Evolutionary conservation across 768 basidiomycete species (phyloP), one percentile per base, ranked within the genome.

Genomic region (Kwoniella sp.): DNA sequence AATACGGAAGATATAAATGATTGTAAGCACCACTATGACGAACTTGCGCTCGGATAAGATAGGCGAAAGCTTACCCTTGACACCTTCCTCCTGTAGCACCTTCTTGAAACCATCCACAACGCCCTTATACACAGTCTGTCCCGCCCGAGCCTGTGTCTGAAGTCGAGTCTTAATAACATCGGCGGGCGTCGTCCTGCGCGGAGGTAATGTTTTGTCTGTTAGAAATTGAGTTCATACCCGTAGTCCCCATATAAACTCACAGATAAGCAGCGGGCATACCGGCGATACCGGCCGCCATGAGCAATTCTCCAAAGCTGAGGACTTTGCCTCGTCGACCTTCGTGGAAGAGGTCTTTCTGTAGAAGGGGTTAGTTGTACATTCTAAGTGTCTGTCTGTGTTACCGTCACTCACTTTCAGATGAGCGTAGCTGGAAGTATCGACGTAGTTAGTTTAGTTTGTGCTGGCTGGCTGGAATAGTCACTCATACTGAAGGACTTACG

Each of bases 121-220:
- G 49, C 96, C 95, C 78, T 90, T 90, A 83, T 99, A 99, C 63
- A 88, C 83, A 5, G 92, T 90, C 77, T 98, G 87, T 12, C 96
- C 96, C 73, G 89, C 88, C 68, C 89, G 85, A 47, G 92, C 89
- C 79, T 98, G 96, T 12, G 91, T 89, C 79, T 98, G 95, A 69
- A 98, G 82, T 51, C 94, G 86, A 17, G 96, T 98, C 85, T 99
- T 98, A 76, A 98, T 90, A 65, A 98, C 96, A 81, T 99, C 95
- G 90, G 78, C 63, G 53, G 58, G 46, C 21, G 70, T 69, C 2
- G 70, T 71, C 15, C 90, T 46, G 21, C 19, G 1, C 52, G 26
- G 19, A 21, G 17, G 40, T 19, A 44, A 3, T 3, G 3, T 3
- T 15, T 3, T 9, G n/a, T 46, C 33, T 44, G 37, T 10, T 12